Evolutionary conservation across 495 filamentous ascomycete species (phyloP).

Genomic region (Podospora bellae-mahoneyi): DNA sequence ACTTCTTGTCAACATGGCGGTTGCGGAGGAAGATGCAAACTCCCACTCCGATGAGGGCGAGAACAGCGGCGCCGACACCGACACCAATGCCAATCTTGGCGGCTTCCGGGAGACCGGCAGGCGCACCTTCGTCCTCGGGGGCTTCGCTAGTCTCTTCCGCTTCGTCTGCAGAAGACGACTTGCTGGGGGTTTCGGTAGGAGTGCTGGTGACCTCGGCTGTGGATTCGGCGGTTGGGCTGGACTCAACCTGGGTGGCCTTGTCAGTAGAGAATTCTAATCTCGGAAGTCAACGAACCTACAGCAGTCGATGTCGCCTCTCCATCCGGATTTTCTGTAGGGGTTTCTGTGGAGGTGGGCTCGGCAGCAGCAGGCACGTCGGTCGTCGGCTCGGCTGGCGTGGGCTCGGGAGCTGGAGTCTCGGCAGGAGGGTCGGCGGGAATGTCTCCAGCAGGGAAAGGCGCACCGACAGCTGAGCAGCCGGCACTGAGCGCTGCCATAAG

Average conservation of each 20-base stretch:
- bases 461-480: background rate
- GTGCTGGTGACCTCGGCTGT: conserved; percentile 15
- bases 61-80: conserved; percentile 35
- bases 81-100: conserved; percentile 46
- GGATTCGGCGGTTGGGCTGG: conserved; percentile 6
- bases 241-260: background rate
- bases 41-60: conserved; percentile 30
- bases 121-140: background rate
- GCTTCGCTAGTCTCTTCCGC: conserved; percentile 15
- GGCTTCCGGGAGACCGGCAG: conserved; percentile 29
- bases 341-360: conserved; percentile 3
- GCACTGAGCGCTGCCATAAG: background rate
- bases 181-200: conserved; percentile 8
- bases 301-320: background rate
- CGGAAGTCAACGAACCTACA: background rate
- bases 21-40: conserved; percentile 33
- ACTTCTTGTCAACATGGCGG: conserved; percentile 21
- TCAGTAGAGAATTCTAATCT: background rate
- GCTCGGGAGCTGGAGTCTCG: conserved; percentile 3
- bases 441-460: conserved; percentile 3
- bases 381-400: background rate
- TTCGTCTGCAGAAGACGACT: conserved; percentile 20
- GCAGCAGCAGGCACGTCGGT: background rate
- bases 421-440: background rate
- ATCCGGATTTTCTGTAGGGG: background rate